Conservation (phyloP, 441 rosid species). For the Gossypium laxum region DNA sequence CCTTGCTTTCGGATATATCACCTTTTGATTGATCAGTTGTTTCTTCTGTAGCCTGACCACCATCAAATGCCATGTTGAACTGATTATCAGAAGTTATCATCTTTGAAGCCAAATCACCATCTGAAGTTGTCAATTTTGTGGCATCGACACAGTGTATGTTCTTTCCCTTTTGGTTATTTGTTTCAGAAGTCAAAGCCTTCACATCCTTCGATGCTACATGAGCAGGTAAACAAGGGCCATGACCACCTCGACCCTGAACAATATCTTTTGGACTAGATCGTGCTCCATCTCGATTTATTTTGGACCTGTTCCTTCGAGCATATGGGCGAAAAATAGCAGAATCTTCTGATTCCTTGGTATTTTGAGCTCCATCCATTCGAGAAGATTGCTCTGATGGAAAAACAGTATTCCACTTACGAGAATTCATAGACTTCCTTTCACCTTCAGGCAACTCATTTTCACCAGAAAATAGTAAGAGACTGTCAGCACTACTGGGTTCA, state of each 20-base stretch:
- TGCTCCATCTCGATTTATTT: conserved; percentile 67
- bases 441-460: conserved; percentile 59
- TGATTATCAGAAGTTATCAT: conserved; percentile 33
- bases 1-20: conserved; percentile 31
- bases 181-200: conserved; percentile 45
- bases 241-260: conserved; percentile 48
- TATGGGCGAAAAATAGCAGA: conserved; percentile 90
- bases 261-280: conserved; percentile 67
- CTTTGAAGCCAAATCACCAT: conserved; percentile 46
- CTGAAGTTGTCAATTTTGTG: conserved; percentile 39
- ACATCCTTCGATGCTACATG: conserved; percentile 47
- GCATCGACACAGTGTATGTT: conserved; percentile 34
- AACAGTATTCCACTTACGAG: conserved; percentile 40
- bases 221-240: conserved; percentile 21
- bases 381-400: conserved; percentile 61
- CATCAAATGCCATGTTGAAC: conserved; percentile 43
- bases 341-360: conserved; percentile 81
- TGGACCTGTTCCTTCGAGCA: conserved; percentile 93
- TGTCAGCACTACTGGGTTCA: conserved; percentile 87
- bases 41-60: conserved; percentile 31
- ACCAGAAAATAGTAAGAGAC: conserved; percentile 67
- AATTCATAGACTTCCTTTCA: conserved; percentile 38
- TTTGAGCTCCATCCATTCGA: conserved; percentile 48
- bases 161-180: conserved; percentile 49
- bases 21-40: conserved; percentile 25